Evolutionary conservation across 495 filamentous ascomycete species (phyloP).

Genomic region (Penicillium salamii): DNA sequence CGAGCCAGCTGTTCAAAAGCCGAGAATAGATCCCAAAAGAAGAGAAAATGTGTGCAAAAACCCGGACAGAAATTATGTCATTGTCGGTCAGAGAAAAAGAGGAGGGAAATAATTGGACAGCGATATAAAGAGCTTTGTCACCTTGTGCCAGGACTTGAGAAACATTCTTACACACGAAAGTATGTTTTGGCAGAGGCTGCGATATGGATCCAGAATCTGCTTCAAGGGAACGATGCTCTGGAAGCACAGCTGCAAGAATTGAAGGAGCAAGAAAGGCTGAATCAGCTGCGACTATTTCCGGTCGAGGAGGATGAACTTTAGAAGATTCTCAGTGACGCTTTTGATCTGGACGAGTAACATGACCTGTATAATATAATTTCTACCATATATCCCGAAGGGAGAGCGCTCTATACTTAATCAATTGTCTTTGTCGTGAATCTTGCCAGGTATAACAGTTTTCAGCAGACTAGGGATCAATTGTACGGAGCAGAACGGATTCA

Average conservation of each 20-base stretch:
- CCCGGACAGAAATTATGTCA: constrained; percentile 24
- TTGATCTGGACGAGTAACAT: too few relatives aligned
- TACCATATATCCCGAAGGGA: too few relatives aligned
- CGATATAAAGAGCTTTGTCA: constrained; percentile 17
- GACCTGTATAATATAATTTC: too few relatives aligned
- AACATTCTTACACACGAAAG: constrained; percentile 21
- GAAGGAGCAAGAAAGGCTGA: constrained; percentile 3
- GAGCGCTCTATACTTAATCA: too few relatives aligned
- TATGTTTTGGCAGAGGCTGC: constrained; percentile 21
- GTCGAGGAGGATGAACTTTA: not conserved
- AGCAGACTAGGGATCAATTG: too few relatives aligned
- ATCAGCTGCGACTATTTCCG: constrained; percentile 3
- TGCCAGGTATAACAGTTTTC: too few relatives aligned
- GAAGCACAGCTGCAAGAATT: constrained; percentile 7
- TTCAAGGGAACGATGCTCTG: constrained; percentile 15
- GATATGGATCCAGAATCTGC: constrained; percentile 10
- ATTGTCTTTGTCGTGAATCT: too few relatives aligned
- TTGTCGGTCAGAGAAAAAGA: constrained; percentile 25
- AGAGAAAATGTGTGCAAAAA: constrained; percentile 23
- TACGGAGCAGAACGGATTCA: too few relatives aligned
- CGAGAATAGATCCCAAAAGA: constrained; percentile 1
- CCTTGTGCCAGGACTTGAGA: constrained; percentile 16
- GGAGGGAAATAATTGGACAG: constrained; percentile 19
- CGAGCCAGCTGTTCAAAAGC: constrained; percentile 1
- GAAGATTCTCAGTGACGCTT: not conserved